Base-by-base conservation (phyloP, 176 grass and related monocot species). In the Avena sativa region DNA sequence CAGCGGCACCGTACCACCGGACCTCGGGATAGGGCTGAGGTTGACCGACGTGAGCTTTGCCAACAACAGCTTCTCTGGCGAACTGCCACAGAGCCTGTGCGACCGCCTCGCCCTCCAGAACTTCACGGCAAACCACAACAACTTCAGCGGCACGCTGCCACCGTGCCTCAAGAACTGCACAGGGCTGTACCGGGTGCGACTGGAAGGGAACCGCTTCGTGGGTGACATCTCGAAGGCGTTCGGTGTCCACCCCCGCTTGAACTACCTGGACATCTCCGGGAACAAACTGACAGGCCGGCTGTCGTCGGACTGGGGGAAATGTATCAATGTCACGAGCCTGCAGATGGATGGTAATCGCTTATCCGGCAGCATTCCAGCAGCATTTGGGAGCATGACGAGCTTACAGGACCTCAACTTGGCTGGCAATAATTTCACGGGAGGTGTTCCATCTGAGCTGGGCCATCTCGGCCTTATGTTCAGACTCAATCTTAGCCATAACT, bases 201-300 rank as follows among this genome's bases (percentile, higher is more conserved):
- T 98, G 62, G 93, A 92, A 56, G 6, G 62, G 46, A 98, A 98
- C 63, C 52, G 79, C 64, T 94, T 98, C 86, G 88, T 78, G 21
- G 95, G 95, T 2, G 90, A 98, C 78, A 90, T 98, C 72, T 89
- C 89, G 21, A 86, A 92, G 68, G 93, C 70, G 17, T 98, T 98
- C 43, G 93, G 93, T 7, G 81, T 92, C 11, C 95, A 98, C 62
- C 89, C 88, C 49, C 14, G 1, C 1, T 71, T 98, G 76, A 28
- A 8, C 20, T 93, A 93, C 88, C 28, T 98, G 76, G 93, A 94
- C 75, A 66, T 98, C 46, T 88, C 88, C 2, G 85, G 88, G 12
- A 98, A 70, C 88, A 63, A 86, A 48, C 66, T 98, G 53, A 93
- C 88, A 4, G 96, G 93, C n/a, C 40, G 51, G 56, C 83, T 98